A percentile compares a stretch with the other conserved stretches of the same genome.
Evolutionary conservation across 2,329 filamentous ascomycete genomes (phyloP).

Genomic region (Ceratocystis variospora): DNA sequence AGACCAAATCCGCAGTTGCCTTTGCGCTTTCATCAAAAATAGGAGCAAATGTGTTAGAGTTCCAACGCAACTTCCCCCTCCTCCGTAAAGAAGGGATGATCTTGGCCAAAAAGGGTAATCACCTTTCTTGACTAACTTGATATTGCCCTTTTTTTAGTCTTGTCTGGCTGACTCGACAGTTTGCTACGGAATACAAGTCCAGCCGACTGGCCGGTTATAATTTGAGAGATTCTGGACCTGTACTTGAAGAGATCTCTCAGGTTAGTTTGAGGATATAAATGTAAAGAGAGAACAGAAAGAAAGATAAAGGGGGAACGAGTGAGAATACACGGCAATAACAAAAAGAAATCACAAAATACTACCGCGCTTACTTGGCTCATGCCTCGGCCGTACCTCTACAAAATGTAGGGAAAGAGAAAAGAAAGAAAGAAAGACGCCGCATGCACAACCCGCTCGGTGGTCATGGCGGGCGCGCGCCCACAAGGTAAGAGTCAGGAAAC

Average conservation of each 20-base stretch:
- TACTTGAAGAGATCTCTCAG: background rate
- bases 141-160: too few relatives aligned
- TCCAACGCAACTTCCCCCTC: background rate
- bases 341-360: background rate
- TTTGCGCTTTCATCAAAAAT: background rate
- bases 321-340: background rate
- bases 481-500: slow-evolving; percentile 4
- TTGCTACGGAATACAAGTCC: background rate
- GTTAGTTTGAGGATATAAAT: background rate
- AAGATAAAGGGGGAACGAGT: background rate
- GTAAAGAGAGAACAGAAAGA: background rate
- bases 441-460: background rate
- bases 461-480: background rate
- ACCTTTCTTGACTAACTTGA: background rate
- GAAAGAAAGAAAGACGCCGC: background rate
- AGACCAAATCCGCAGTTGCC: background rate
- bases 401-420: background rate
- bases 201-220: background rate
- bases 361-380: background rate
- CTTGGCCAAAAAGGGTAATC: slow-evolving; percentile 1
- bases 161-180: background rate
- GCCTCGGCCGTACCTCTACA: background rate
- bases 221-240: background rate
- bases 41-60: background rate
- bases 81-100: background rate